Evolutionary conservation across 2,329 filamentous ascomycete species (phyloP).

Genomic region (Podosphaera leucotricha): DNA sequence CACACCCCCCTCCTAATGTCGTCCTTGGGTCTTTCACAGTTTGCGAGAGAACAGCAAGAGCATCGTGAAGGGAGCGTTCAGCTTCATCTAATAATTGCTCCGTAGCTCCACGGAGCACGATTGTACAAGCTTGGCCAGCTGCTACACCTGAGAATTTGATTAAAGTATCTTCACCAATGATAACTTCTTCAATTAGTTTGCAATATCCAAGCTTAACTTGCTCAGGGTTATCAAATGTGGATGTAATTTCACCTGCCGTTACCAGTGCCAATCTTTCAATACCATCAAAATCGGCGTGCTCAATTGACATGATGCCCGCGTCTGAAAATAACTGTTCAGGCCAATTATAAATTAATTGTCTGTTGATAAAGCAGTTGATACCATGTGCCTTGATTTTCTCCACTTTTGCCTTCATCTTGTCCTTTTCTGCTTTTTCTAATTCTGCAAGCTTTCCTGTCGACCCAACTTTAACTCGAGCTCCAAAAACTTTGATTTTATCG

Average conservation of each 20-base stretch:
- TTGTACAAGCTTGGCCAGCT: constrained; percentile 82
- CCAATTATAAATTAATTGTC: constrained; percentile 99
- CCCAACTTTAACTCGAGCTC: constrained; percentile 85
- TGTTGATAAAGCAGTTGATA: constrained; percentile 99
- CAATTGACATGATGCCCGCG: constrained; percentile 92
- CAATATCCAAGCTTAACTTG: constrained; percentile 91
- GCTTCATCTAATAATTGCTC: constrained; percentile 94
- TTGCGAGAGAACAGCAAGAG: constrained; percentile 84
- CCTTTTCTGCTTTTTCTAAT: constrained; percentile 88
- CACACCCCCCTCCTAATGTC: constrained; percentile 83
- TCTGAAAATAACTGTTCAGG: constrained; percentile 97
- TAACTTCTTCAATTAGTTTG: constrained; percentile 89
- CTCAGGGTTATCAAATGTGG: constrained; percentile 93
- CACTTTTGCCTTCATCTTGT: constrained; percentile 99
- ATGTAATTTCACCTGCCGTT: constrained; percentile 90
- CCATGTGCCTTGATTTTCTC: constrained; percentile 97
- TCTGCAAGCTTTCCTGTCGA: constrained; percentile 96
- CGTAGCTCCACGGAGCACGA: constrained; percentile 85
- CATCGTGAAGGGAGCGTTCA: constrained; percentile 87
- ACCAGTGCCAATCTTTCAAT: constrained; percentile 88
- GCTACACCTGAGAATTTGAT: constrained; percentile 96
- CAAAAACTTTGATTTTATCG: constrained; percentile 99
- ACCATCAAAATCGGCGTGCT: constrained; percentile 96
- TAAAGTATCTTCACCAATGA: constrained; percentile 91
- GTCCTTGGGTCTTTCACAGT: constrained; percentile 87